Evolutionary conservation across 2,329 filamentous ascomycete species (phyloP).

Genomic region (Sodiomyces alkalinus): DNA sequence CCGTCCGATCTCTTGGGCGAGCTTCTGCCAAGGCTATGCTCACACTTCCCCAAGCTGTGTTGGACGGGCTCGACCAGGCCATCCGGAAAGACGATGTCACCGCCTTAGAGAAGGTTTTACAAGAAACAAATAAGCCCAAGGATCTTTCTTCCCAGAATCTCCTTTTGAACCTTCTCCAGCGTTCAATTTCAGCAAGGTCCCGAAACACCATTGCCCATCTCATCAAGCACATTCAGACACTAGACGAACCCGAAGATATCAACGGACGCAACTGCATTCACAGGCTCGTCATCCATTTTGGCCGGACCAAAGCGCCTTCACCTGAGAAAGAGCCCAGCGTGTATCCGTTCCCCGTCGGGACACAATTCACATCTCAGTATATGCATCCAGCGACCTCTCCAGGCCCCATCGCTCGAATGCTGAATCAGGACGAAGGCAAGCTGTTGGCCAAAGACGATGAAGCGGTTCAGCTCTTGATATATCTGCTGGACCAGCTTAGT

Average conservation of each 20-base stretch:
- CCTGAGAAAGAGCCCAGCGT: conserved; percentile 33
- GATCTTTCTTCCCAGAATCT: conserved; percentile 45
- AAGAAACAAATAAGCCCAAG: conserved; percentile 33
- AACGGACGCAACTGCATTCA: conserved; percentile 91
- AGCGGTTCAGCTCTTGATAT: conserved; percentile 51
- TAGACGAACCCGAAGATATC: conserved; percentile 83
- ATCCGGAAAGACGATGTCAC: conserved; percentile 52
- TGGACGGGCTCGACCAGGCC: conserved; percentile 59
- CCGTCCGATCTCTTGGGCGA: conserved; percentile 60
- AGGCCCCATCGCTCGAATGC: conserved; percentile 41
- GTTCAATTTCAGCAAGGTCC: conserved; percentile 56
- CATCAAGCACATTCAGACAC: conserved; percentile 48
- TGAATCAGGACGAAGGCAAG: conserved; percentile 52
- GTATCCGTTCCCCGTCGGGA: conserved; percentile 30
- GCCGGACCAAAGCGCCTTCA: conserved; percentile 46
- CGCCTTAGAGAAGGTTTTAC: conserved; percentile 39
- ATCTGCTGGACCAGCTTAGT: conserved; percentile 51
- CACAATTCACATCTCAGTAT: conserved; percentile 51
- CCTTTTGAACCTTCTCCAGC: conserved; percentile 67
- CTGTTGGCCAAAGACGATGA: conserved; percentile 56
- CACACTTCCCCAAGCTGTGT: conserved; percentile 49
- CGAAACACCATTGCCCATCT: conserved; percentile 57
- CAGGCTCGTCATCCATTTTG: conserved; percentile 81
- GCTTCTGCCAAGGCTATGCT: conserved; percentile 62
- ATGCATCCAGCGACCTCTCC: conserved; percentile 66